Conservation (phyloP, 2,329 filamentous ascomycete genomes). For the Botrytis porri region DNA sequence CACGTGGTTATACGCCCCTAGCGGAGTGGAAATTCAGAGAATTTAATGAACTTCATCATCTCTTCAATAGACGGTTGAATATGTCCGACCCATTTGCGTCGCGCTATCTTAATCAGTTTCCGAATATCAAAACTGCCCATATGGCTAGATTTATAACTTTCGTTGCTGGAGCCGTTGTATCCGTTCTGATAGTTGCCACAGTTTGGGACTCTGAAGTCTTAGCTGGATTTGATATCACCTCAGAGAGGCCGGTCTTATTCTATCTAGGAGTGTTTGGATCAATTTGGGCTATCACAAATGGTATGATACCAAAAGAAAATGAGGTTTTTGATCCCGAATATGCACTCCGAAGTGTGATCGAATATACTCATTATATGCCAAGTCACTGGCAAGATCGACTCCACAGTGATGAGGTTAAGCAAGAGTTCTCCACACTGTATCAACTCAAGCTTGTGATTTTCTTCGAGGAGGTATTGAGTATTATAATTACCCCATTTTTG, state of each 20-base stretch:
- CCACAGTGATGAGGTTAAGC: conserved; percentile 91
- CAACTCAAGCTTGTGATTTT: conserved; percentile 92
- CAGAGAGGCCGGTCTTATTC: conserved; percentile 83
- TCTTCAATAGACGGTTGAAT: conserved; percentile 84
- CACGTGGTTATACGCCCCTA: conserved; percentile 85
- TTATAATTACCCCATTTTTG: conserved; percentile 87
- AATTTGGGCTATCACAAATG: conserved; percentile 79
- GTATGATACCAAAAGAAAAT: conserved; percentile 82
- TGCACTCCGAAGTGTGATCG: conserved; percentile 81
- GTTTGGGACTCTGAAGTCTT: conserved; percentile 90
- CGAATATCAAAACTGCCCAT: conserved; percentile 89
- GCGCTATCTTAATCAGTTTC: conserved; percentile 92
- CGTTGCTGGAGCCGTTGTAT: conserved; percentile 79
- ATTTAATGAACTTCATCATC: conserved; percentile 92
- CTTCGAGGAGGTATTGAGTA: conserved; percentile 85
- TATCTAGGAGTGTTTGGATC: conserved; percentile 81
- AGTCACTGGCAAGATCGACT: conserved; percentile 83
- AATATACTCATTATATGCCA: conserved; percentile 90
- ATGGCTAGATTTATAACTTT: conserved; percentile 82
- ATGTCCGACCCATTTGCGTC: conserved; percentile 95
- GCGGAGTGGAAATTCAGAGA: conserved; percentile 98
- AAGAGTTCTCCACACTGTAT: conserved; percentile 86
- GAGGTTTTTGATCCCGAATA: conserved; percentile 89
- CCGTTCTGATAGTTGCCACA: conserved; percentile 78
- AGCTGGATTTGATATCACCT: conserved; percentile 85